Percentiles rank a stretch among this genome's conserved stretches.
These are phyloP conservation scores for Fallopia convolvulus DNA, from an alignment of 148 eudicot species.

Conservation along the genomic window DNA sequence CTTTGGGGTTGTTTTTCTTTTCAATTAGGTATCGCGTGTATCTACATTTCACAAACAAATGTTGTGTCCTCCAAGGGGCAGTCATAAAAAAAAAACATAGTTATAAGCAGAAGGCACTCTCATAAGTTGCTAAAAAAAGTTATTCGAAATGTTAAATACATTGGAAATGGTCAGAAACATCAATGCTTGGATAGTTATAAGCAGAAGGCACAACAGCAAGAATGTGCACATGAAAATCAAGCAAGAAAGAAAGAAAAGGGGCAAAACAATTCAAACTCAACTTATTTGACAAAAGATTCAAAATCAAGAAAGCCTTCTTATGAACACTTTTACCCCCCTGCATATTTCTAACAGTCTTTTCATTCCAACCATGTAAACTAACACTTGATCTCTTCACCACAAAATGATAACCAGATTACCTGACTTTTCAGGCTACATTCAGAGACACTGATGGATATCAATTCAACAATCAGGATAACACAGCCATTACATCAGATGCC, in stretches of 20 bases:
- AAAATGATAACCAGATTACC: not conserved
- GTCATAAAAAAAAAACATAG: too few species aligned
- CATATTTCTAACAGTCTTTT: not conserved
- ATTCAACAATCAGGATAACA: slow-evolving; percentile 24
- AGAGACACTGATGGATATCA: not conserved
- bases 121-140: too few species aligned
- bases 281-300: not conserved
- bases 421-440: not conserved
- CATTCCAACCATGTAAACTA: not conserved
- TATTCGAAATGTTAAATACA: too few species aligned
- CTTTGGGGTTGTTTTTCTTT: too few species aligned
- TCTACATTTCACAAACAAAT: too few species aligned
- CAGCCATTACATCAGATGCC: slow-evolving; percentile 79
- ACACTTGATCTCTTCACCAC: not conserved
- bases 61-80: too few species aligned
- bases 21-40: too few species aligned
- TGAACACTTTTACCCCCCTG: not conserved
- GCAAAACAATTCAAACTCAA: not conserved
- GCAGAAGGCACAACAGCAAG: not conserved
- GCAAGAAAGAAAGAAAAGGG: not conserved
- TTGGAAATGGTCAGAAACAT: too few species aligned
- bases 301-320: not conserved
- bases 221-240: not conserved
- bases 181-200: not conserved
- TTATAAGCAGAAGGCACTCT: too few species aligned